phyloP scores from a whole-genome alignment of 495 filamentous ascomycete species.

The Lepraria neglecta region DNA sequence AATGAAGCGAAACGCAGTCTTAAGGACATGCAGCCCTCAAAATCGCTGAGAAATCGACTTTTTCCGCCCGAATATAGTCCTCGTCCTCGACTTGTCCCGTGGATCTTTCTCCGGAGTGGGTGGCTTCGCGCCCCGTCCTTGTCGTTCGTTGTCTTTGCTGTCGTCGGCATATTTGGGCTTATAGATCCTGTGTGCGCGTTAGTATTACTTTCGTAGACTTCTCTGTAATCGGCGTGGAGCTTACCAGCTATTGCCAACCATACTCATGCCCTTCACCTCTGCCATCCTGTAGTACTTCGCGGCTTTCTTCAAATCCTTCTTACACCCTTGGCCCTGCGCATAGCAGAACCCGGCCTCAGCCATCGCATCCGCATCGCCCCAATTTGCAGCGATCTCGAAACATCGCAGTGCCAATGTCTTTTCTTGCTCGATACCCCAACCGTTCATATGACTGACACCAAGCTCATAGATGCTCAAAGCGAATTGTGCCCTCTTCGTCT shows the following conservation, averaged over 20 bases:
- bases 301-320: slow-evolving; percentile 93
- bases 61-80: slow-evolving; percentile 63
- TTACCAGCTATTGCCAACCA: slow-evolving; percentile 97
- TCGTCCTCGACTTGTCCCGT: slow-evolving; percentile 57
- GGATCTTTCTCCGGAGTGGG: slow-evolving; percentile 50
- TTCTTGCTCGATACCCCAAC: slow-evolving; percentile 93
- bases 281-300: slow-evolving; percentile 86
- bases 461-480: slow-evolving; percentile 93
- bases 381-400: slow-evolving; percentile 92
- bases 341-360: slow-evolving; percentile 86
- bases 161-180: slow-evolving; percentile 83
- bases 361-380: slow-evolving; percentile 95
- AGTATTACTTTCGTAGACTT: not conserved
- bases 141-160: slow-evolving; percentile 34
- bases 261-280: slow-evolving; percentile 87
- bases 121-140: slow-evolving; percentile 32
- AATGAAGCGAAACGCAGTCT: slow-evolving; percentile 2
- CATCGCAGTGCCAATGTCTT: slow-evolving; percentile 81
- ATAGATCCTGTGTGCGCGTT: slow-evolving; percentile 63
- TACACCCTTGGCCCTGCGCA: slow-evolving; percentile 75
- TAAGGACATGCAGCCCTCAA: slow-evolving; percentile 1
- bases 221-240: slow-evolving; percentile 31
- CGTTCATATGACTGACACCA: slow-evolving; percentile 94
- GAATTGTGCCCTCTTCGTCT: slow-evolving; percentile 82
- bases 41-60: slow-evolving; percentile 36